Conservation (phyloP, 371 early-diverging fungal genomes). For the Gilbertella persicaria region DNA sequence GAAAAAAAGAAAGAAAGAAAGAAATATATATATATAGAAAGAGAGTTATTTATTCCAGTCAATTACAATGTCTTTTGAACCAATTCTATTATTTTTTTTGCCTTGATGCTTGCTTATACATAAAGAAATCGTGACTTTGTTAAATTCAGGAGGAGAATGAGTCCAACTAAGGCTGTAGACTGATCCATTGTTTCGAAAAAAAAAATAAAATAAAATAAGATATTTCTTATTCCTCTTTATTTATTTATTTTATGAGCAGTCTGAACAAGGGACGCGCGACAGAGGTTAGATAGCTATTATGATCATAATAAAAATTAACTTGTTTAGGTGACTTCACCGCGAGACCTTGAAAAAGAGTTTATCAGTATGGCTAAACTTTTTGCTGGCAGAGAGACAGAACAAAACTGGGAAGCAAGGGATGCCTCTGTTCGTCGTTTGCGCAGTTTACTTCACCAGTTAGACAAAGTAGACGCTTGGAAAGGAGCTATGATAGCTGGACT, state of each 20-base stretch:
- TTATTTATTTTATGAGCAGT: neutral
- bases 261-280: neutral
- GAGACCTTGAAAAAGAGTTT: slow-evolving; percentile 21
- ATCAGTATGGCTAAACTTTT: slow-evolving; percentile 8
- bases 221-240: neutral
- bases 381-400: slow-evolving; percentile 20
- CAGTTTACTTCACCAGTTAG: neutral
- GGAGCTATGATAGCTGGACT: slow-evolving; percentile 3
- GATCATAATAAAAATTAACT: neutral
- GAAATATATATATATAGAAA: no score
- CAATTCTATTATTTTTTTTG: neutral
- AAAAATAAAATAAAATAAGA: no score
- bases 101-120: no score
- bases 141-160: no score
- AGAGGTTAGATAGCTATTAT: neutral
- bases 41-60: neutral
- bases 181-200: neutral
- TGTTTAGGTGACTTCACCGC: slow-evolving; percentile 4
- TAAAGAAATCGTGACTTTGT: no score
- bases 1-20: no score
- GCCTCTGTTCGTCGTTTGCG: neutral
- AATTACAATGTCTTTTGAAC: neutral
- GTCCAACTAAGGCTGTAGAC: neutral
- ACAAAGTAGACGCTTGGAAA: neutral
- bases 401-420: slow-evolving; percentile 19